Evolutionary conservation across 768 basidiomycete species (phyloP), one percentile per base, ranked within the genome.

Genomic region (Lanmaoa pseudosensibilis): DNA sequence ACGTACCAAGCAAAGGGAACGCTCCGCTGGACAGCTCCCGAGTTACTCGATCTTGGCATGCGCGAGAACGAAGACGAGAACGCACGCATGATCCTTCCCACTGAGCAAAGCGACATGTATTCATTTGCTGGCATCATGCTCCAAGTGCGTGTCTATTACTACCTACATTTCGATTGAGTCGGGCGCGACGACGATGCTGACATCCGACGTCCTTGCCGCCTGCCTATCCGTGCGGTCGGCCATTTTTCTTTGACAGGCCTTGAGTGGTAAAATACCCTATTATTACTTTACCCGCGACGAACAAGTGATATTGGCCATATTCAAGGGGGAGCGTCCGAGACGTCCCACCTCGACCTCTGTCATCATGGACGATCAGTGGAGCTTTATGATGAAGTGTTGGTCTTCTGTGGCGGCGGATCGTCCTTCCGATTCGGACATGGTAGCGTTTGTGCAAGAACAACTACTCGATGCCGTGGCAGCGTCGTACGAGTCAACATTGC

Each of bases 11-110:
- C 34, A 6, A 66, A 52, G 33, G 80, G 79, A 3, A 75, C 79
- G n/a, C 68, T 81, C 19, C 74, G 80, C 2, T 82, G 80, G 78
- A 76, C 80, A 11, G 81, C 81, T 30, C 69, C 79, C 0, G 67
- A 75, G 34, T 60, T 82, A 0, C 73, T 78, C 51, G n/a, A 27
- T 1, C 27, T 60, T 13, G 23, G 6, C 21, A 46, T 39, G 7
- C 18, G 33, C 1, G 33, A 5, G 18, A 12, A 32, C 8, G 41
- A 43, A 3, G 30, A 43, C 7, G 51, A 54, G 3, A 39, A 45
- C 1, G 0, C 9, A 8, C 18, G 3, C 21, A 46, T 30, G 32
- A 43, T 58, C 32, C 46, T 58, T 49, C 64, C 67, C 23, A 68
- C 66, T 4, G 2, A 4, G 57, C 60, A 46, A 5, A 78, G 72